These are phyloP conservation scores for Filobasidium floriforme DNA, from an alignment of 768 basidiomycete species.

Conservation along the genomic window DNA sequence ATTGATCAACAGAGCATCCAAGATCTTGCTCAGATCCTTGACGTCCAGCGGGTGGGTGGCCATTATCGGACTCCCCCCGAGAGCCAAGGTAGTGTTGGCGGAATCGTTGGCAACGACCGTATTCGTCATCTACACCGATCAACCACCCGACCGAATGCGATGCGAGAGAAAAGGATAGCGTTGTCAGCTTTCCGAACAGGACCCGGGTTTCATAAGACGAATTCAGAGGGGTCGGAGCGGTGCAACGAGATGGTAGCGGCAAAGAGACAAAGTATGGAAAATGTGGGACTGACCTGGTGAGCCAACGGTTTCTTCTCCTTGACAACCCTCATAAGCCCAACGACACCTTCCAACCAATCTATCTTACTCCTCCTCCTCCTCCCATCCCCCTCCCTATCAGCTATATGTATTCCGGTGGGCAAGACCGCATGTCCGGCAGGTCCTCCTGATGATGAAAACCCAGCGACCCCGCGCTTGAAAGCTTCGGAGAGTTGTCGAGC, in stretches of 20 bases:
- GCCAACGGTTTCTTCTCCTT: conserved; percentile 59
- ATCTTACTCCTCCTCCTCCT: neutral
- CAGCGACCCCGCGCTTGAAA: conserved; percentile 32
- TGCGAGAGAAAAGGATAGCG: no score
- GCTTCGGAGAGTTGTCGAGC: conserved; percentile 43
- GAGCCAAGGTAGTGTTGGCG: conserved; percentile 77
- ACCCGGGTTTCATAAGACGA: no score
- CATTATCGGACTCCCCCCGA: conserved; percentile 92
- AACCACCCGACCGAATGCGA: no score
- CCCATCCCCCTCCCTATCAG: no score
- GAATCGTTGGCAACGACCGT: conserved; percentile 80
- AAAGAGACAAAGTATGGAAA: neutral
- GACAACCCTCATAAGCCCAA: conserved; percentile 52
- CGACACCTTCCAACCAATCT: conserved; percentile 46
- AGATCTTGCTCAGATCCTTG: conserved; percentile 61
- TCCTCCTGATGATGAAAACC: no score
- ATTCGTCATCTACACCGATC: conserved; percentile 67
- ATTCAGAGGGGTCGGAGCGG: no score
- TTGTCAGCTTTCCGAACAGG: no score
- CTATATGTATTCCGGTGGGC: no score
- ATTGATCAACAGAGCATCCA: conserved; percentile 70
- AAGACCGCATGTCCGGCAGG: no score
- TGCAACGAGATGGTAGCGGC: neutral
- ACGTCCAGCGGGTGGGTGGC: conserved; percentile 75
- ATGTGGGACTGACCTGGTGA: conserved; percentile 53